These are phyloP conservation scores for Pseudovirgaria hyperparasitica DNA, from an alignment of 2,329 filamentous ascomycete genomes.

Conservation along the genomic window DNA sequence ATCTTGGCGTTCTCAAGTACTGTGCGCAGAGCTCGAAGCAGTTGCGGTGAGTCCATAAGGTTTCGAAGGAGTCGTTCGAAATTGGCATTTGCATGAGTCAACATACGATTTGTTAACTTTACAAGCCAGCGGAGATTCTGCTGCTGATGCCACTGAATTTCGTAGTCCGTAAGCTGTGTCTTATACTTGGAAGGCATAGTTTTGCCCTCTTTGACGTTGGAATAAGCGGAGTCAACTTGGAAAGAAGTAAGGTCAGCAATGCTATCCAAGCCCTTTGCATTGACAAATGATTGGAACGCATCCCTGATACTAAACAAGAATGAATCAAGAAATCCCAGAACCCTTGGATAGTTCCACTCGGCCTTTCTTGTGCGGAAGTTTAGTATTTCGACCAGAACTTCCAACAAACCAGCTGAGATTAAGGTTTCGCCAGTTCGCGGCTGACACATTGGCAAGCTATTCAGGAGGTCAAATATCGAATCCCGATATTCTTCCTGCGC, in stretches of 20 bases:
- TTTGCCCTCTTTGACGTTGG: slow-evolving; percentile 51
- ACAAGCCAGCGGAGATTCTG: slow-evolving; percentile 87
- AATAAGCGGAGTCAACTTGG: slow-evolving; percentile 59
- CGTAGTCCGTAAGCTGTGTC: slow-evolving; percentile 80
- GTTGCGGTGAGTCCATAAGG: slow-evolving; percentile 79
- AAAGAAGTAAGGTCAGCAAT: slow-evolving; percentile 77
- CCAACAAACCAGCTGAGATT: slow-evolving; percentile 78
- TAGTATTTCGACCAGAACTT: slow-evolving; percentile 79
- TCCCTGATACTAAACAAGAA: slow-evolving; percentile 77
- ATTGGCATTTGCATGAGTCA: slow-evolving; percentile 69
- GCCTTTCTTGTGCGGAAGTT: slow-evolving; percentile 71
- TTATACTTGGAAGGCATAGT: slow-evolving; percentile 61
- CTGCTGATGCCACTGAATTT: slow-evolving; percentile 85
- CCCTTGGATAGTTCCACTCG: slow-evolving; percentile 68
- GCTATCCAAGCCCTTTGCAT: slow-evolving; percentile 73
- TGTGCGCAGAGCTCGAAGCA: slow-evolving; percentile 64
- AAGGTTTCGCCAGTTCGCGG: slow-evolving; percentile 69
- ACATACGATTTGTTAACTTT: slow-evolving; percentile 93
- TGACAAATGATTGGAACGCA: slow-evolving; percentile 72
- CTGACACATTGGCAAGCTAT: slow-evolving; percentile 60
- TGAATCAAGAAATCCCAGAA: slow-evolving; percentile 77
- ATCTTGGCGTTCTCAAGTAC: slow-evolving; percentile 68
- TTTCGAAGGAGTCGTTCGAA: slow-evolving; percentile 86
- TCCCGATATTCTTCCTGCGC: slow-evolving; percentile 72
- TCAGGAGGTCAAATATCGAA: slow-evolving; percentile 74